Evolutionary conservation across 139 green algal species (phyloP).

Genomic region (Eudorina sp.): DNA sequence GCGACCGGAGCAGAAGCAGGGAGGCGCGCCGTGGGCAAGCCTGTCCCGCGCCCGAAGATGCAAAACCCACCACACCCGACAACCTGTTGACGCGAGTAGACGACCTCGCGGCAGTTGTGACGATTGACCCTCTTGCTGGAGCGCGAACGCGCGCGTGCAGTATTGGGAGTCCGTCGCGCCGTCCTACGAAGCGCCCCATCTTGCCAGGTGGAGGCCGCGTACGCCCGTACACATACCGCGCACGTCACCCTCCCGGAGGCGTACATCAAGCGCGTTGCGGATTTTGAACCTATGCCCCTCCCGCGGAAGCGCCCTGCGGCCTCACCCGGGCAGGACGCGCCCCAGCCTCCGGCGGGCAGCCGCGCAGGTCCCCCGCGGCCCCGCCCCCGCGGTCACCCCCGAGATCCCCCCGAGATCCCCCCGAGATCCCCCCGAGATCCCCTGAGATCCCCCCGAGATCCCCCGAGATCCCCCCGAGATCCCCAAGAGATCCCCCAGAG

Average conservation of each 20-base stretch:
- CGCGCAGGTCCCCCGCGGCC: too few relatives aligned
- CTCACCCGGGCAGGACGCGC: not conserved
- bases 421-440: too few relatives aligned
- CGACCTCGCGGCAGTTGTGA: not conserved
- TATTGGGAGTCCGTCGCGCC: not conserved
- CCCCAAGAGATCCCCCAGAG: too few relatives aligned
- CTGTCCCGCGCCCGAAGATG: not conserved
- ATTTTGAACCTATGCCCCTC: constrained; percentile 3
- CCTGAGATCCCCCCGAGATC: too few relatives aligned
- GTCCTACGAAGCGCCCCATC: not conserved
- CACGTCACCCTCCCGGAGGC: not conserved
- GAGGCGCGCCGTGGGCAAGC: too few relatives aligned
- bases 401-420: too few relatives aligned
- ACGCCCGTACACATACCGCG: too few relatives aligned
- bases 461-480: too few relatives aligned
- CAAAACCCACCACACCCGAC: not conserved
- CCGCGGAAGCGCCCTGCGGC: not conserved
- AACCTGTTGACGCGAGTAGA: not conserved
- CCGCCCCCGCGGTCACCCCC: too few relatives aligned
- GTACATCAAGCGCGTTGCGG: not conserved
- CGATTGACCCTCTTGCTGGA: not conserved
- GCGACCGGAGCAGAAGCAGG: not conserved
- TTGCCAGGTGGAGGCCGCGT: not conserved
- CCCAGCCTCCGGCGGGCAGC: not conserved
- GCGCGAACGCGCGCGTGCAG: not conserved